Base-by-base conservation (phyloP, 1,139 yeast species). In the Saccharomycopsis hybrid region DNA sequence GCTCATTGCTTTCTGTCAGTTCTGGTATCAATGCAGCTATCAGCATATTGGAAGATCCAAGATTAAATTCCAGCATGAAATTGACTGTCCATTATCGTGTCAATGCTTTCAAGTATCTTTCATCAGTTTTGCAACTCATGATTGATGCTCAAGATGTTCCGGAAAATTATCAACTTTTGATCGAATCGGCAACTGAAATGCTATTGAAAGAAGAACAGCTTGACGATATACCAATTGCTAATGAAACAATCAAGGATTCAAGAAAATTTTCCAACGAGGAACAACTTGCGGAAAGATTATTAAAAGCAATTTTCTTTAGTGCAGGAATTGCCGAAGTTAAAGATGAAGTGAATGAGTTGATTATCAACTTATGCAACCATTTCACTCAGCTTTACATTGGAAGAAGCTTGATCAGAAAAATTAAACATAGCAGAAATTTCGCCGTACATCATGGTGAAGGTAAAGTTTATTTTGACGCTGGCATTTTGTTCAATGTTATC, bases 401-500 rank as follows among this genome's bases (percentile, higher is more conserved):
- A 37, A 81, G 84, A 33, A 82, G 89, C 2, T 75, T 86, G 42
- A 69, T 80, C 35, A 90, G 85, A 48, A 83, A 84, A 58, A 71
- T 85, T 50, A 82, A 85, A 60, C 77, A 78, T 51, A 79, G 82
- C 55, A 72, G 94, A 39, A 74, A 82, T 7, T 90, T 90, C 62
- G 78, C 85, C 8, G 81, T 89, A 18, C 77, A 77, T 50, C 89
- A 88, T 57, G 80, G 84, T 53, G 96, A 89, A 65, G 96, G 96
- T 0, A 72, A 72, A 41, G 80, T 82, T 3, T 74, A 74, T 55
- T 73, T 90, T 38, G 82, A 82, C 53, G 92, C 88, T 52, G 78
- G 80, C 44, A 74, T 86, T 0, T 71, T 88, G 48, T 71, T 88
- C 44, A 81, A 82, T 57, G 95, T 95, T 0, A 77, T 92, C 45